Evolutionary conservation across 306 rosid genomes (phyloP).

Genomic region (Prunus kanzakura): DNA sequence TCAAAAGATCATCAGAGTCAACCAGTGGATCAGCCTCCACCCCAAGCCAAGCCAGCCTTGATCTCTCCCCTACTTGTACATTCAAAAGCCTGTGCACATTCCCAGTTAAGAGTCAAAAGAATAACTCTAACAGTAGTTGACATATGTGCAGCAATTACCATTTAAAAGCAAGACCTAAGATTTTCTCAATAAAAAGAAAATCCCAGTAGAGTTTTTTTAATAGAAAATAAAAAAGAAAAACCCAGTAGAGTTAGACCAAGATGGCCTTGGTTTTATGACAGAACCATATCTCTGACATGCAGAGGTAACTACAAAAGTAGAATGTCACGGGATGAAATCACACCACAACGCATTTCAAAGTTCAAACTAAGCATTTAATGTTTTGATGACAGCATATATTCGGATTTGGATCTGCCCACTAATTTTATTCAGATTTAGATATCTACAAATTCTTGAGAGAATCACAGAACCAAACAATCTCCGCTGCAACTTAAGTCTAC

Average conservation of each 20-base stretch:
- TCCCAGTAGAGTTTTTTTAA: too few species aligned
- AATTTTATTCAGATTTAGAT: too few species aligned
- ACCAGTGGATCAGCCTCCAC: constrained; percentile 91
- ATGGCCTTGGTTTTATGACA: not conserved
- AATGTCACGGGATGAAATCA: not conserved
- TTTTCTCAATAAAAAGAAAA: not conserved
- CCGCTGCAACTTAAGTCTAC: not conserved
- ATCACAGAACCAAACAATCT: too few species aligned
- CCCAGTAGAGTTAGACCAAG: not conserved
- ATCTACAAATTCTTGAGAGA: not conserved
- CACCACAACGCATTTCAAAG: not conserved
- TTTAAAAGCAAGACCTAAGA: not conserved
- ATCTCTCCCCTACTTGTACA: constrained; percentile 84
- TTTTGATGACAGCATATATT: not conserved
- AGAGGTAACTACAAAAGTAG: not conserved
- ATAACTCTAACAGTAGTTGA: not conserved
- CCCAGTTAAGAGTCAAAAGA: constrained; percentile 13
- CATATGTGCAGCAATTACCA: not conserved
- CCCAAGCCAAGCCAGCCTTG: constrained; percentile 94
- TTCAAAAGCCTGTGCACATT: constrained; percentile 65
- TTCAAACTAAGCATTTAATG: not conserved
- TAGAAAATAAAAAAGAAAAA: not conserved
- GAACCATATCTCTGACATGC: not conserved
- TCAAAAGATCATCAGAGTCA: constrained; percentile 70
- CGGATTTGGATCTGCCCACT: not conserved